Base-by-base conservation (phyloP, 2,329 filamentous ascomycete genomes). In the Diatrype stigma region DNA sequence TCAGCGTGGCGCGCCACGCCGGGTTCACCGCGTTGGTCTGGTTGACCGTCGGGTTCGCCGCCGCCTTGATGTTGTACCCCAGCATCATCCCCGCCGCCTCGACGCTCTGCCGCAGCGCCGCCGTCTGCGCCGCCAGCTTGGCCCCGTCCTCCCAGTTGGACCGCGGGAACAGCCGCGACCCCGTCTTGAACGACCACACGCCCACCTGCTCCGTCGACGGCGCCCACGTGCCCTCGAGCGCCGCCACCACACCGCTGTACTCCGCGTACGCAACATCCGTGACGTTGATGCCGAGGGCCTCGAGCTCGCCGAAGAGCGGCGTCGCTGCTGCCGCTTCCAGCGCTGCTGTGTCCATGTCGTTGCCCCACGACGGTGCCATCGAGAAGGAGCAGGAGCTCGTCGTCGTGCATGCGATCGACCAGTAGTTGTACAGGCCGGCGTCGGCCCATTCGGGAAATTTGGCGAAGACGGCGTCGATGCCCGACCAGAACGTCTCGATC, bases 381-480 rank as follows among this genome's bases (percentile, higher is more conserved):
- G 53, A 40, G 46, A 57, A 59, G 42, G 49, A 52, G 49, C 50
- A 56, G 49, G 56, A 28, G 21, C 22, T 16, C 4, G 34, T 28
- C 30, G 16, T 32, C n/a, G 52, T 22, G 49, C 55, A 59, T 26
- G 32, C 38, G 35, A 56, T 49, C 11, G 56, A 59, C 49, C 48
- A 60, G 47, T 58, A 59, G 34, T 50, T 58, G 40, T 58, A 56
- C 46, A 55, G 50, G 8, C 62, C 59, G 30, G 52, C 48, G 34
- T 60, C 62, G 30, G 62, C 60, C 50, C 61, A 68, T 14, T 60
- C 54, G 19, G 67, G 65, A 48, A 63, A 66, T 14, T 61, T 60
- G 7, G 56, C 52, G 56, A 67, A 70, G 49, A 68, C 67, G 2
- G 61, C 61, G 34, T 65, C 56, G 30, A 67, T 58, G 30, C 62